Conservation (phyloP, 306 rosid genomes). For the cucumber (Cucumis sativus) region Cucumber_9930_V3 NC_026656.2:13316501-13317000, state of each 20-base stretch:
- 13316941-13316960: neutral
- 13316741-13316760: neutral
- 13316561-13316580: neutral
- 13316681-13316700: constrained; percentile 88
- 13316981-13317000: constrained; percentile 2
- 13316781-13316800: neutral
- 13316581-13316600: neutral
- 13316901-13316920: constrained; percentile 38
- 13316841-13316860: constrained; percentile 84
- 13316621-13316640: constrained; percentile 29
- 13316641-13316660: constrained; percentile 70
- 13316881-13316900: constrained; percentile 94
- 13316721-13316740: constrained; percentile 17
- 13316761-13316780: neutral
- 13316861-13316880: constrained; percentile 94
- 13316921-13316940: neutral
- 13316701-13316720: constrained; percentile 97
- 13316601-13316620: neutral
- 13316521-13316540: neutral
- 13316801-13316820: neutral
- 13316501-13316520: neutral
- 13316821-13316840: constrained; percentile 45
- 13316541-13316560: neutral
- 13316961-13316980: neutral
- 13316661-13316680: constrained; percentile 83